Base-by-base conservation (phyloP, 169 alveolate species). In the Babesia bovis region DNA sequence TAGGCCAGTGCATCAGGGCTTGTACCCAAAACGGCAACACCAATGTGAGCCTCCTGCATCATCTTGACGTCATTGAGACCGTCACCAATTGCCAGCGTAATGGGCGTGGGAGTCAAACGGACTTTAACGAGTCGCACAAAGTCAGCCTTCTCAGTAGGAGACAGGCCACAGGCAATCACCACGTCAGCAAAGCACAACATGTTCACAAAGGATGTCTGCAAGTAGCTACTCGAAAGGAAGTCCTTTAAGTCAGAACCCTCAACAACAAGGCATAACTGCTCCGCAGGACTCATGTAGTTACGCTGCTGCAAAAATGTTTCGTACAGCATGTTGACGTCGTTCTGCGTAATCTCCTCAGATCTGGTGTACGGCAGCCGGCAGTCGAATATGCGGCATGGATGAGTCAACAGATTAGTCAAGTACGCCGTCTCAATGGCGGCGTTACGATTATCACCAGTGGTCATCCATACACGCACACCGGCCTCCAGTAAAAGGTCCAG, bases 361-460 rank as follows among this genome's bases (percentile, higher is more conserved):
- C 58, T 69, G 58, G n/a, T n/a, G 25, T n/a, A 38, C 4, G 68
- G 66, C 30, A 56, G 66, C 56, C 41, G 40, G 49, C 59, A 47
- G 35, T 61, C 57, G 47, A 76, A 76, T 63, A 76, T 35, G 21
- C 65, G 57, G 52, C 73, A 50, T 23, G 81, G 81, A 17, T 44
- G 19, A 21, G 33, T 57, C 51, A 76, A 41, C 44, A 76, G 44
- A 28, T 57, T 67, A 36, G 81, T 35, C 25, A 42, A 57, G 38
- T 66, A 67, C 25, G 78, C 74, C 17, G 85, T 55, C 66, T 67
- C 71, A 17, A 76, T 44, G 19, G 81, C 59, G 26, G 81, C 61
- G 38, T 91, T 91, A 77, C 85, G 67, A 60, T 90, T 90, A 68
- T 91, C 95, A 7, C 96, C 96, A 1, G 96, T 93, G 35, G 91